These are phyloP conservation scores for Hymenoscyphus scutula DNA, from an alignment of 2,329 filamentous ascomycete genomes.

Conservation along the genomic window DNA sequence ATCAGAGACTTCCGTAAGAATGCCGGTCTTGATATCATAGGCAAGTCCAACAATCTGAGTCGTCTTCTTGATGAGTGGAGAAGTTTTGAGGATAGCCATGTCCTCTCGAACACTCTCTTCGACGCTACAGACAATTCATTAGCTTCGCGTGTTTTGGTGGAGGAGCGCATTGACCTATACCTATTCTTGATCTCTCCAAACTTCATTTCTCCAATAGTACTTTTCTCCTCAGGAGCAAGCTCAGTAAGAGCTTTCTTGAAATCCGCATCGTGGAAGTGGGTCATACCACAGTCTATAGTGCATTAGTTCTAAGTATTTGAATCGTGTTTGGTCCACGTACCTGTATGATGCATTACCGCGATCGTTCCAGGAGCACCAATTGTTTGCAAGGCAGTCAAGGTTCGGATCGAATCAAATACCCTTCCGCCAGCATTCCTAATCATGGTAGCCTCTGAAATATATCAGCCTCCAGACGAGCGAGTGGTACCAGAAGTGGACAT, in stretches of 20 bases:
- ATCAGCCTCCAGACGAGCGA: background rate
- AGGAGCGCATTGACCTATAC: constrained; percentile 4
- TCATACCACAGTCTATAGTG: constrained; percentile 24
- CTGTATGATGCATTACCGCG: constrained; percentile 29
- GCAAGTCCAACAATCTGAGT: constrained; percentile 25
- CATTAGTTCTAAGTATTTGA: constrained; percentile 1
- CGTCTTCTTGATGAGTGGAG: constrained; percentile 25
- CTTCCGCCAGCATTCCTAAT: constrained; percentile 27
- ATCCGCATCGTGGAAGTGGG: constrained; percentile 22
- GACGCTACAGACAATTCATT: constrained; percentile 11
- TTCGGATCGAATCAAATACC: constrained; percentile 25
- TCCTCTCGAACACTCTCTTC: constrained; percentile 26
- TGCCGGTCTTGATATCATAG: constrained; percentile 24
- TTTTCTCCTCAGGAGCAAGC: constrained; percentile 19
- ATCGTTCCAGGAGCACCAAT: constrained; percentile 24
- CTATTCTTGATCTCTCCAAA: constrained; percentile 25
- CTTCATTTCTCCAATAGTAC: constrained; percentile 17
- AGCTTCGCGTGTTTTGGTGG: constrained; percentile 7
- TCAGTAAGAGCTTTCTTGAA: constrained; percentile 22
- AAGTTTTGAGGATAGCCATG: constrained; percentile 22
- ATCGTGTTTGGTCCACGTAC: constrained; percentile 5
- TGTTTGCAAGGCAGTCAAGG: constrained; percentile 23
- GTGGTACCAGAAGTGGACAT: background rate
- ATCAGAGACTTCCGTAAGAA: constrained; percentile 18
- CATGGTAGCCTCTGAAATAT: constrained; percentile 23